Base-by-base conservation (phyloP, 140 eudicot species). In the Oenanthe javanica region DNA sequence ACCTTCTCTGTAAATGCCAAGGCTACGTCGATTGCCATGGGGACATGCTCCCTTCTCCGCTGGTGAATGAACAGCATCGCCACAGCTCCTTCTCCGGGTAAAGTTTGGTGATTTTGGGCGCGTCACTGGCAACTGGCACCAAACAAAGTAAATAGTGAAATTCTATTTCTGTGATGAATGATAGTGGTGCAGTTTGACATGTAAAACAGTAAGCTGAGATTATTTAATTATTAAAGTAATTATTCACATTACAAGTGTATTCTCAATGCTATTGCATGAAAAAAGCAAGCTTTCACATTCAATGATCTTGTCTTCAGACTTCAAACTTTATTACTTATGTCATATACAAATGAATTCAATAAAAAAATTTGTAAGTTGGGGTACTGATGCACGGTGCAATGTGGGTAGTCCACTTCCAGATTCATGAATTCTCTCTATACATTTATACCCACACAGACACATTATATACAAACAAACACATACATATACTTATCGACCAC, bases 91-190 rank as follows among this genome's bases (percentile, higher is more conserved):
- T 89, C 98, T 89, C 63, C 98, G 84, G 16, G 75, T 85, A 57
- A 93, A 81, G 1, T 93, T 93, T 14, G 98, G 98, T 19, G 97
- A 93, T 83, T 91, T 91, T 55, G 98, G 85, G 78, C 98, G 98
- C 8, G 98, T 93, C 31, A 90, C 84, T 13, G 97, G 97, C 81
- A 91, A 76, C 97, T 93, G 92, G 75, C 57, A 78, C 79, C 54
- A 27, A 36, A 75, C 75, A 73, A 9, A 72, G 14, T 9, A 66
- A 40, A 55, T 1, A 19, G 75, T 84, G 36, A 47, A 61, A 57
- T 54, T 40, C 7, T 12, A 45, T 67, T 4, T 73, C 6, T 73
- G 5, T 67, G 45, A 25, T 13, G 2, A 67, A 31, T 67, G 73
- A 67, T 14, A 67, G 12, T 27, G 19, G 73, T 67, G 73, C 16